phyloP scores from a whole-genome alignment of 2,329 filamentous ascomycete species.

The Monosporascus sp. region DNA sequence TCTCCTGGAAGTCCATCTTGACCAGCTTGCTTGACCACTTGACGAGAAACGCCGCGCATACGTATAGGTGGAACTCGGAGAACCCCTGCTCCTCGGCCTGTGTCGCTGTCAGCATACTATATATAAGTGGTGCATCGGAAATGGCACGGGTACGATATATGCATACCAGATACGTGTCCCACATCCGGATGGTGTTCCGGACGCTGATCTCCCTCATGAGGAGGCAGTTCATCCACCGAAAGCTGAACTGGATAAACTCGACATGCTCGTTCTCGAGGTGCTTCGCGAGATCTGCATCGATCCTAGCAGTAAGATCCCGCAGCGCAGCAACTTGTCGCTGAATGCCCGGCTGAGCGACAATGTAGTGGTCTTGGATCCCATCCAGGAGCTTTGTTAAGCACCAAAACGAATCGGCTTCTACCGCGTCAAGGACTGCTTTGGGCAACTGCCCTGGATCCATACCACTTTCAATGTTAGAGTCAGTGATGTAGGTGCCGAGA shows the following conservation, averaged over 20 bases:
- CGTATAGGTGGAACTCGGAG: conserved; percentile 96
- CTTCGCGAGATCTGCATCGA: conserved; percentile 77
- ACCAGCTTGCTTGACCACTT: conserved; percentile 96
- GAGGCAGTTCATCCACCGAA: conserved; percentile 99
- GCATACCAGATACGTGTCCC: conserved; percentile 95
- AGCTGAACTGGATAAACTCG: conserved; percentile 99
- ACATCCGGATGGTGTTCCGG: conserved; percentile 96
- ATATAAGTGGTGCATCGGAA: neutral
- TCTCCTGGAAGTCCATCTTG: conserved; percentile 97
- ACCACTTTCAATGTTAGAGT: conserved; percentile 82
- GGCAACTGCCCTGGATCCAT: conserved; percentile 97
- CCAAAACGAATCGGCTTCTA: conserved; percentile 98
- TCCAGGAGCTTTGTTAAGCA: conserved; percentile 97
- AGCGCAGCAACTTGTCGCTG: conserved; percentile 87
- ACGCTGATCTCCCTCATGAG: conserved; percentile 97
- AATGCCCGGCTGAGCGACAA: conserved; percentile 94
- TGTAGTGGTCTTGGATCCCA: conserved; percentile 98
- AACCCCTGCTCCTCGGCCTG: conserved; percentile 98
- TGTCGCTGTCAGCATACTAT: conserved; percentile 1
- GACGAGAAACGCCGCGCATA: conserved; percentile 94
- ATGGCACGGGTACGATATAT: neutral
- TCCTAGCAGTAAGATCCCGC: conserved; percentile 83
- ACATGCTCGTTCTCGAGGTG: conserved; percentile 88
- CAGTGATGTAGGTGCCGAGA: conserved; percentile 88
- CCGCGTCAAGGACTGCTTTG: conserved; percentile 84